Conservation (phyloP, 1,284 basidiomycete genomes). For the Mycena citricolor region DNA sequence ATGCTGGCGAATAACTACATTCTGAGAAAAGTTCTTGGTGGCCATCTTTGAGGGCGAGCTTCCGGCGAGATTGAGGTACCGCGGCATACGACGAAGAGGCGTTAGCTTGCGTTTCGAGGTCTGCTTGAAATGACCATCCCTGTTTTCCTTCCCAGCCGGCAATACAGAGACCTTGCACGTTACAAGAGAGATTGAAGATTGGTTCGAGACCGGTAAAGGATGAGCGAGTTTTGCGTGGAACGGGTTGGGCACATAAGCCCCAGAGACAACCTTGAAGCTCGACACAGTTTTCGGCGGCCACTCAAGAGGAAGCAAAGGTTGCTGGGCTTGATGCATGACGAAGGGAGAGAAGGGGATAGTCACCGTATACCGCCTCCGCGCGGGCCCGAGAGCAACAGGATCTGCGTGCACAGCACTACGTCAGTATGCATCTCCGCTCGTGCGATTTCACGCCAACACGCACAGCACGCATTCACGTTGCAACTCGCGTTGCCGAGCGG, state of each 20-base stretch:
- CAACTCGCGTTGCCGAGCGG: background rate
- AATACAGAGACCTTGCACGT: background rate
- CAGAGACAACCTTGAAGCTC: too few species aligned
- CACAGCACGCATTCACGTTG: background rate
- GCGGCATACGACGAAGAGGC: constrained; percentile 3
- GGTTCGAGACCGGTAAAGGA: background rate
- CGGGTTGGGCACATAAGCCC: background rate
- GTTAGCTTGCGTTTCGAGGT: background rate
- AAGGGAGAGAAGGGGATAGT: too few species aligned
- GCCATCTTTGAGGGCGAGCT: background rate
- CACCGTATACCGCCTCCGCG: too few species aligned
- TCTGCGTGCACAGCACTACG: too few species aligned
- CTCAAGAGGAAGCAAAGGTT: too few species aligned
- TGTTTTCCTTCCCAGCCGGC: constrained; percentile 6
- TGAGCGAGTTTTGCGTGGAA: background rate
- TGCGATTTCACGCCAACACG: background rate
- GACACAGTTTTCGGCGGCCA: too few species aligned
- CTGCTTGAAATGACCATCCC: background rate
- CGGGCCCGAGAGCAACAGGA: too few species aligned
- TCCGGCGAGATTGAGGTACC: constrained; percentile 6
- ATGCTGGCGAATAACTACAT: too few species aligned
- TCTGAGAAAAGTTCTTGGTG: too few species aligned
- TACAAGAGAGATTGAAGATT: background rate
- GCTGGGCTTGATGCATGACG: too few species aligned
- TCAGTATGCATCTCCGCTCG: too few species aligned